A percentile compares a stretch with the other conserved stretches of the same genome.
These are phyloP conservation scores for Phylloporus arenicola DNA, from an alignment of 768 basidiomycete genomes.

Conservation along the genomic window DNA sequence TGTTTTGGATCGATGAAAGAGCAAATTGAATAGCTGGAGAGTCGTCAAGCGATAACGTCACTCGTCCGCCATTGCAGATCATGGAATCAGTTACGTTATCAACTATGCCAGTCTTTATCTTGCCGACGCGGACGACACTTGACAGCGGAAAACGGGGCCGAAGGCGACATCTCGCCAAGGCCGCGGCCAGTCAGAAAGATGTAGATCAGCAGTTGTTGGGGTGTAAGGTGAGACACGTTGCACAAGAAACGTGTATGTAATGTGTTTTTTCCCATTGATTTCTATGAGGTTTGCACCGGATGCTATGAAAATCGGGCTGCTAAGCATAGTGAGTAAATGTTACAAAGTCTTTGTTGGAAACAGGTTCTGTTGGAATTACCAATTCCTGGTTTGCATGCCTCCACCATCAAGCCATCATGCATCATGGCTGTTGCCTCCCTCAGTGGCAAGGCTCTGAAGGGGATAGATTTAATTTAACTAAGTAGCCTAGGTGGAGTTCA, in stretches of 20 bases:
- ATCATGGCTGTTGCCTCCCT: no score
- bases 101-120: not conserved
- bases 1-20: no score
- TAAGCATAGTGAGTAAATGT: not conserved
- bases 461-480: no score
- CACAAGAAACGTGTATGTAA: not conserved
- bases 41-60: no score
- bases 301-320: not conserved
- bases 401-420: no score
- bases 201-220: not conserved
- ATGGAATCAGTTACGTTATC: conserved; percentile 2
- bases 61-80: no score
- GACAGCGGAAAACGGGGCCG: not conserved
- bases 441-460: no score
- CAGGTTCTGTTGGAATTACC: no score
- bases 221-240: not conserved
- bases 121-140: not conserved
- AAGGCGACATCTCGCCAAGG: not conserved
- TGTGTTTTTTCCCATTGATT: not conserved
- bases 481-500: no score
- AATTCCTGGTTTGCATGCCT: not conserved
- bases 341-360: not conserved
- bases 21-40: no score
- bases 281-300: not conserved
- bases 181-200: not conserved